Evolutionary conservation across 768 basidiomycete species (phyloP).

Genomic region (Mycena indigotica): DNA sequence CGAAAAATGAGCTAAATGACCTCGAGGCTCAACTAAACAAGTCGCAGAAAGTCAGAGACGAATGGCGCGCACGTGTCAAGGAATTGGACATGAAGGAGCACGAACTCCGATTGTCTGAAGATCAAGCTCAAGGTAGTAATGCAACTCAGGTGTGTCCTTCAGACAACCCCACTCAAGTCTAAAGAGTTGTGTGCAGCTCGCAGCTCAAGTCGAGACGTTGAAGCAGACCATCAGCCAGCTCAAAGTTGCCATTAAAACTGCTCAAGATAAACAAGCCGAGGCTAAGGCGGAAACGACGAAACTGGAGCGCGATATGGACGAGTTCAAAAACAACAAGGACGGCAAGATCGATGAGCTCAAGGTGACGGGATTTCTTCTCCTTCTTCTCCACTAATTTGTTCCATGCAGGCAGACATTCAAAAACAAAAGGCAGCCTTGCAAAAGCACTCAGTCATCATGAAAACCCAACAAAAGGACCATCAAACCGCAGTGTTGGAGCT

Average conservation of each 20-base stretch:
- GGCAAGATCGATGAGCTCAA: constrained; percentile 94
- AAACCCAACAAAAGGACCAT: constrained; percentile 85
- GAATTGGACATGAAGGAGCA: constrained; percentile 91
- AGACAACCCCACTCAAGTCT: background rate
- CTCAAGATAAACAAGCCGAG: constrained; percentile 74
- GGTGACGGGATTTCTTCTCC: constrained; percentile 41
- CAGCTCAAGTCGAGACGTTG: constrained; percentile 73
- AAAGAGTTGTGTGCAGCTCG: constrained; percentile 57
- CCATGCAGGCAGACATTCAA: constrained; percentile 66
- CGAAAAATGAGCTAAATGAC: constrained; percentile 45
- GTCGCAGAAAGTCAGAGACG: constrained; percentile 54
- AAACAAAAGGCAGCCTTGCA: constrained; percentile 81
- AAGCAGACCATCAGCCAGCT: constrained; percentile 66
- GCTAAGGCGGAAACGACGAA: constrained; percentile 80
- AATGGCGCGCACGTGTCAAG: constrained; percentile 59
- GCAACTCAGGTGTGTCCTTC: constrained; percentile 71
- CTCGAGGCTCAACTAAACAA: constrained; percentile 60
- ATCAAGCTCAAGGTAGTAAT: constrained; percentile 87
- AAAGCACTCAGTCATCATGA: constrained; percentile 79
- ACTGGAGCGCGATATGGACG: constrained; percentile 95
- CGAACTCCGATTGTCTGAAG: constrained; percentile 76
- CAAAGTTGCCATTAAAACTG: constrained; percentile 55
- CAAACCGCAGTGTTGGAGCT: constrained; percentile 87
- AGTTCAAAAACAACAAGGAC: constrained; percentile 99
- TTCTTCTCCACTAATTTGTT: background rate